phyloP scores from a whole-genome alignment of 768 basidiomycete species.

The Gautieria morchelliformis region DNA sequence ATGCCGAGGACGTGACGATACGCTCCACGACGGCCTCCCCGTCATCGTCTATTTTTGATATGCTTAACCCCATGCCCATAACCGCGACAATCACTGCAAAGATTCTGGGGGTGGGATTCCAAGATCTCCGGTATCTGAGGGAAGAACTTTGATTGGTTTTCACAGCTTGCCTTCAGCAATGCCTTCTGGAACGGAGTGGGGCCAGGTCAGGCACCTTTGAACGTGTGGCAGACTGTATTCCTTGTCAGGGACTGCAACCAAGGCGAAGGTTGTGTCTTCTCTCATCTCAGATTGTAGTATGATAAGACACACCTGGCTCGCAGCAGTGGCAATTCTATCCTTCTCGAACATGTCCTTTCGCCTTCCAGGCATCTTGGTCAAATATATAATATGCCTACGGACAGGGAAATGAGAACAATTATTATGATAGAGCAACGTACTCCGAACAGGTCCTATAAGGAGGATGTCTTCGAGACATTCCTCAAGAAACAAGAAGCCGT shows the following conservation, averaged over 20 bases:
- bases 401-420: not conserved
- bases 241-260: not conserved
- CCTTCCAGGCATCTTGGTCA: constrained; percentile 77
- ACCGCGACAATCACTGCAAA: not conserved
- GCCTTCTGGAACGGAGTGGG: constrained; percentile 1
- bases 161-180: constrained; percentile 4
- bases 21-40: constrained; percentile 3
- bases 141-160: not conserved
- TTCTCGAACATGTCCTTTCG: constrained; percentile 49
- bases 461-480: constrained; percentile 68
- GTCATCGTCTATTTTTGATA: not conserved
- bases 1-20: not conserved
- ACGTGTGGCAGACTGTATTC: not conserved
- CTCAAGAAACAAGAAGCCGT: constrained; percentile 73
- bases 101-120: not conserved
- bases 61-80: no score
- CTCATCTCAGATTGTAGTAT: not conserved
- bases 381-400: constrained; percentile 59
- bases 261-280: not conserved
- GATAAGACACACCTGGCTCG: constrained; percentile 37
- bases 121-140: constrained; percentile 14
- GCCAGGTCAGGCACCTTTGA: not conserved
- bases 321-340: constrained; percentile 32
- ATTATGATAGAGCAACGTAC: constrained; percentile 28
- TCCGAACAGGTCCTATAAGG: constrained; percentile 54